Evolutionary conservation across 1,284 basidiomycete genomes (phyloP), one percentile per base, ranked within the genome.

Genomic region (Pascua sp.): DNA sequence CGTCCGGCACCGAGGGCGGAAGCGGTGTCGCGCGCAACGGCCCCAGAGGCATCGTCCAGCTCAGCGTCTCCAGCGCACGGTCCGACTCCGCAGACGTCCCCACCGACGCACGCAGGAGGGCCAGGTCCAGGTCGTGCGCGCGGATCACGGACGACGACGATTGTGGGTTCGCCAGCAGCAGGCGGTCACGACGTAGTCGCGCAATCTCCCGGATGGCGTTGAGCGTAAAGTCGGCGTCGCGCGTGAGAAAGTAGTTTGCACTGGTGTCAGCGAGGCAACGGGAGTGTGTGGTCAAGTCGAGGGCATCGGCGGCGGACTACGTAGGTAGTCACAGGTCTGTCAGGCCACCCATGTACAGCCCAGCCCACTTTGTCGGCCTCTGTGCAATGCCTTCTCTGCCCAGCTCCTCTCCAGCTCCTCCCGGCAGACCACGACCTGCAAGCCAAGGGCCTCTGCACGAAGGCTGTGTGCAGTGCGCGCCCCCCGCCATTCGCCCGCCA

Each of bases 21-120:
- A 90, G 78, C 1, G 89, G 88, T 24, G 44, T 12, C 5, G 51
- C 37, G 4, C 89, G 84, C 32, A 90, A 78, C 18, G 90, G 88
- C 8, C 90, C 91, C 1, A 83, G 81, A 8, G 89, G 89, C 51
- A 93, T 80, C 43, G 82, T 81, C 71, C 91, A 90, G 13, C 84
- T 84, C 39, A 93, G 79, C 57, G 80, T 82, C 18, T 86, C 80
- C 18, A 94, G 81, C 7, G 83, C 82, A 17, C 84, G 83, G 68
- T 92, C 90, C 48, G 88, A 84, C 64, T 92, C 90, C 10, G 89
- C 90, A 5, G 84, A 85, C 16, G 91, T 93, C 0, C 90, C 89
- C 1, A 93, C 78, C 5, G 88, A 91, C 37, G 91, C 88, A 59
- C 88, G 86, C 47, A 89, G 84, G 47, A 90, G 80, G 11, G 86